Evolutionary conservation across 2,329 filamentous ascomycete species (phyloP), one percentile per base, ranked within the genome.

Genomic region (Lasiodiplodia hormozganensis): DNA sequence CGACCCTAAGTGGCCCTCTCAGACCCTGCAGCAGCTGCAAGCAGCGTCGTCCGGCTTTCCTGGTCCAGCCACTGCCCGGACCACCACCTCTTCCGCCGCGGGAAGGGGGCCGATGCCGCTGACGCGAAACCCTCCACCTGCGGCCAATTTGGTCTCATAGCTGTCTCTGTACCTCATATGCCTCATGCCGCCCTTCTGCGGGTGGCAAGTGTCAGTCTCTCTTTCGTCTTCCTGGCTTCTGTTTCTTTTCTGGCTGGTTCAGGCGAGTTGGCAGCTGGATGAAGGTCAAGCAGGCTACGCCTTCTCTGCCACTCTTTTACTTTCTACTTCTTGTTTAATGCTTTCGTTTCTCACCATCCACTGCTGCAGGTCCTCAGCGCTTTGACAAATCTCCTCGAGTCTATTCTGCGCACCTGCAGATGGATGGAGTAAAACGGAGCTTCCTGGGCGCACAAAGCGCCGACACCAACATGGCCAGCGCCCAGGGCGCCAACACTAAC

Each of bases 241-340:
- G 52, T 65, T 65, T 56, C 52, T 65, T 65, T 65, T 23, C 62
- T 56, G 62, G n/a, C 62, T 53, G 62, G 62, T 65, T 56, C 62
- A 65, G 62, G 52, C 60, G 62, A 65, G 62, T 64, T 56, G 62
- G 62, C 62, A 65, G 62, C 62, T 65, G 62, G 62, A 54, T 65
- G 62, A 56, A 54, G 60, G 60, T 64, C 60, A 25, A 64, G 60
- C 60, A 52, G 43, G 60, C 51, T 52, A 23, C 43, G 36, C 60
- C 60, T 65, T 65, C 62, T 56, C 62, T 65, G 62, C 52, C 62
- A 14, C 62, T 65, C 49, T 64, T 64, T 64, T 64, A 64, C 60
- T 52, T 64, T 64, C 47, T 64, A 64, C 47, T 38, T 38, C 43
- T 51, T 56, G 65, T 67, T 58, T 67, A 67, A 67, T 67, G 40